Evolutionary conservation across 129 eudicot species (phyloP), one percentile per base, ranked within the genome.

Genomic region (Tagetes erecta): DNA sequence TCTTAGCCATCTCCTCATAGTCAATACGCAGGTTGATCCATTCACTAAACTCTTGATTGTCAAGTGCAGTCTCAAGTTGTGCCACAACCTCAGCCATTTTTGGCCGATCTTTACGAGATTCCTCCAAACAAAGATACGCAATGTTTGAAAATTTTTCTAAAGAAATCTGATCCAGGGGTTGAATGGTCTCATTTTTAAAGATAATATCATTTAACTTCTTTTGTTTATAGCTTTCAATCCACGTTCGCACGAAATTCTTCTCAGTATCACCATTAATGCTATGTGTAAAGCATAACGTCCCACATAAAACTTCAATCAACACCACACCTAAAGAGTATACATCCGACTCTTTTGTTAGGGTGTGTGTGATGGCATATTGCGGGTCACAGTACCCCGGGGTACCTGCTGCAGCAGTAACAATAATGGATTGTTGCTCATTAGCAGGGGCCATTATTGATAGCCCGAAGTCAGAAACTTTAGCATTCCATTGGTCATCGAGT

Each of bases 391-490:
- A 73, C 10, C 78, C 70, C 3, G 0, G 2, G 38, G 78, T 73
- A 60, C 78, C 78, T 59, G 38, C 59, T 14, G 34, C 57, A 0
- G n/a, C 0, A 0, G 70, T 6, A 7, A 73, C 0, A n/a, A 73
- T 3, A 44, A n/a, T 1, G 1, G 78, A 13, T 3, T 60, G 13
- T 1, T 3, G 5, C 68, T 72, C 46, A 12, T 72, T 72, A 7
- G 77, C 68, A 0, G 68, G 77, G 33, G 35, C 55, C 38, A 58
- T 30, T 57, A 6, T 58, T 3, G 68, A 58, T 0, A 81, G 14
- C 65, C 85, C 85, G 4, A 81, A 4, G 58, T 81, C 81, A 27
- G 82, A 71, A 49, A 81, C 33, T 34, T 76, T 76, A 38, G 67
- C 81, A 13, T 14, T 76, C 78, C 75, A 81, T 9, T 81, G 40